A percentile compares a stretch with the other conserved stretches of the same genome.
These are phyloP conservation scores for Orbilia brochopaga DNA, from an alignment of 2,329 filamentous ascomycete species.

Conservation along the genomic window DNA sequence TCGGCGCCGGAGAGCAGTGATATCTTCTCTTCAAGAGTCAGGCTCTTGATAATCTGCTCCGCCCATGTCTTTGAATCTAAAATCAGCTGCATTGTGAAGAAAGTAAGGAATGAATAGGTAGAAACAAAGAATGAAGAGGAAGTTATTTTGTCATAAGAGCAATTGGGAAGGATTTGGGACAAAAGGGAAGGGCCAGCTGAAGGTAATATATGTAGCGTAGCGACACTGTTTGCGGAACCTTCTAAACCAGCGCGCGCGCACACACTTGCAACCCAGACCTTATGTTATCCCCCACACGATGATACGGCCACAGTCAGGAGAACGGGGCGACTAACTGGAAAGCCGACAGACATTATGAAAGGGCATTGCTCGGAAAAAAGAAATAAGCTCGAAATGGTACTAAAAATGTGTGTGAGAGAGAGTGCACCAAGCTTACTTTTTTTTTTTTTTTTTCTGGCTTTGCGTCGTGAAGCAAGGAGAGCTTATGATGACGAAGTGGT, in stretches of 20 bases:
- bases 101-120: conserved; percentile 46
- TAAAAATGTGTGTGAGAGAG: conserved; percentile 49
- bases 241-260: conserved; percentile 26
- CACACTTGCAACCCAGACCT: conserved; percentile 40
- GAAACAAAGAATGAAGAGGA: conserved; percentile 33
- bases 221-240: conserved; percentile 50
- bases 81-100: conserved; percentile 53
- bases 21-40: conserved; percentile 57
- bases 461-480: conserved; percentile 45
- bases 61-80: conserved; percentile 55
- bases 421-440: conserved; percentile 41
- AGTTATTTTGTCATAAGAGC: conserved; percentile 42
- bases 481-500: conserved; percentile 51
- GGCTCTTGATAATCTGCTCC: conserved; percentile 52
- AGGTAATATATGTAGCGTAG: conserved; percentile 51
- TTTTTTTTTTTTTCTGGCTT: conserved; percentile 11
- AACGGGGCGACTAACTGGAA: conserved; percentile 27
- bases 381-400: conserved; percentile 43
- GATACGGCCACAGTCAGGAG: conserved; percentile 41
- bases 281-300: conserved; percentile 50
- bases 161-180: conserved; percentile 50
- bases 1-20: conserved; percentile 55
- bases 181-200: conserved; percentile 48
- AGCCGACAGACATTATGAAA: conserved; percentile 24
- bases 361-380: conserved; percentile 33